Evolutionary conservation across 306 rosid species (phyloP), one percentile per base, ranked within the genome.

Genomic region (Chamaecrista fasciculata): DNA sequence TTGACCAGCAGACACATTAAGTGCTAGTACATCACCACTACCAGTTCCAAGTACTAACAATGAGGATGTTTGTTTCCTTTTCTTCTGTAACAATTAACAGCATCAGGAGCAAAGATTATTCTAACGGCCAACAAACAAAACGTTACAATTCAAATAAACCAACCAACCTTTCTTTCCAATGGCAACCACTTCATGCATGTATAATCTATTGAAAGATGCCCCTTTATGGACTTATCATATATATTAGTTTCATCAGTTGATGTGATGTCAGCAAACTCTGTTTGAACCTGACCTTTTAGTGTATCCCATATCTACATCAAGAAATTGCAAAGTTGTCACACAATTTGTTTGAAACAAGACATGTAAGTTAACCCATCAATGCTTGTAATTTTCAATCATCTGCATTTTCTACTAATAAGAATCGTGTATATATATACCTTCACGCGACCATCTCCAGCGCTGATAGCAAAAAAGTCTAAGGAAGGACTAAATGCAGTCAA

Each of bases 101-200:
- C 44, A 71, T 40, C 59, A 76, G 66, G 34, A 19, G 21, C 43
- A 12, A 50, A 56, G 23, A 26, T 8, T 26, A 36, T 52, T 71
- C 14, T 29, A 8, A 59, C 47, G 24, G 1, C 14, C n/a, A n/a
- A n/a, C n/a, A n/a, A 9, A 19, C 21, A 21, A 23, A 26, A 16
- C 26, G 20, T 7, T 49, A 49, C 2, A 53, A 8, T 56, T 46
- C 21, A 24, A 58, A 8, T 20, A 65, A 63, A 44, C 43, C 2
- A 16, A 19, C 29, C 23, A 21, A 92, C 98, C 98, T 91, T 94
- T 81, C 58, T 77, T 64, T 88, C 84, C 34, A 85, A 69, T 55
- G 87, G 88, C 37, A 86, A 70, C 97, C 97, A 94, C 70, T 85
- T 89, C 92, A 94, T 91, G 87, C 99, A 94, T 0, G 96, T 94